Evolutionary conservation across 73 alveolate species (phyloP), one percentile per base, ranked within the genome.

Genomic region (Diophrys sp.): DNA sequence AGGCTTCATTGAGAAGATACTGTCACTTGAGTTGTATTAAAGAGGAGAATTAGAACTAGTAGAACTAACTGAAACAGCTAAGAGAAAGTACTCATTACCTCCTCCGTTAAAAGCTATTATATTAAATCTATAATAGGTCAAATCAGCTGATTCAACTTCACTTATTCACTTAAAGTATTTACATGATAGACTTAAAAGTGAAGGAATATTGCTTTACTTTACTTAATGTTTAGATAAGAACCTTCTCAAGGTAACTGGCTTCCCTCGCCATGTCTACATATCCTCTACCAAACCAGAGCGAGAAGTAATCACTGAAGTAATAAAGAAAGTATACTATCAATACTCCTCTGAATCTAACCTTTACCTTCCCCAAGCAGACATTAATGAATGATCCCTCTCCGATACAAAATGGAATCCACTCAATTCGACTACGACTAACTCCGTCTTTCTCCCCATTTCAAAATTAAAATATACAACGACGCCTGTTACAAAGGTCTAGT

Each of bases 401-500:
- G n/a, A n/a, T 70, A 70, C 77, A 70, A 70, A 29, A 18, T 29
- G 57, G 14, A 25, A 28, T 11, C 31, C 30, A 26, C 25, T 14
- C 54, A 28, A 71, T 31, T 71, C n/a, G 30, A 31, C 67, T 71
- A 23, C 79, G 25, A 1, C 1, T 66, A 71, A 1, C 29, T 71
- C 18, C 30, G 1, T 26, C 30, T 32, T n/a, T 14, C 26, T 2
- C 24, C 1, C n/a, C 30, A 71, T 29, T 71, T 71, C 79, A 71
- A 5, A 71, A 71, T 71, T 30, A 71, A 71, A 33, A 33, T 14
- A 8, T 71, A 71, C 56, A 32, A 71, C n/a, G 79, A 32, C 29
- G 79, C 79, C 28, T n/a, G 30, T 29, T 71, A 71, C 30, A 30
- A 68, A 31, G 79, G 79, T 14, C 25, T n/a, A 31, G 33, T 71